A percentile compares a stretch with the other conserved stretches of the same genome.
Conservation (phyloP, 2,329 filamentous ascomycete genomes). For the Neurospora sp. region DNA sequence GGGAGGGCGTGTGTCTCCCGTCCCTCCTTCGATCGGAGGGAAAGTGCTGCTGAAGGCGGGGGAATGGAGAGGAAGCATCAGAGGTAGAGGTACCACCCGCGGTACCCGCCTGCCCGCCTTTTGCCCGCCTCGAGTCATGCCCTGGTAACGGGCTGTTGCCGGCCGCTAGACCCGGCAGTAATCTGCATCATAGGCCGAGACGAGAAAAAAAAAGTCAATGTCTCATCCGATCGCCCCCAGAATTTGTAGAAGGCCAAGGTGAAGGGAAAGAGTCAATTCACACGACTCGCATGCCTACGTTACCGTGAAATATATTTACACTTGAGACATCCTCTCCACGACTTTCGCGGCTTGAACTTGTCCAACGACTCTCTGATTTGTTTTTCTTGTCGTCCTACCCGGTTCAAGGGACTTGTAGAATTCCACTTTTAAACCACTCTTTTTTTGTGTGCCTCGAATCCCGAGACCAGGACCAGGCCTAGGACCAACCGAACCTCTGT, state of each 20-base stretch:
- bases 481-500: background rate
- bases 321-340: background rate
- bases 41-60: background rate
- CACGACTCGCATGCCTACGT: background rate
- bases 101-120: background rate
- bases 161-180: conserved; percentile 8
- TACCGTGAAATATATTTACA: background rate
- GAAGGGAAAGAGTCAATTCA: background rate
- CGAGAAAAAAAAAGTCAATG: conserved; percentile 8
- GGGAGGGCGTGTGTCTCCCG: background rate
- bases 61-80: background rate
- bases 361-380: background rate
- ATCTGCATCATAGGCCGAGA: conserved; percentile 11
- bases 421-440: conserved; percentile 1
- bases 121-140: conserved; percentile 5
- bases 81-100: background rate
- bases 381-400: background rate
- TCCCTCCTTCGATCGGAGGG: background rate
- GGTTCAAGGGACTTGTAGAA: background rate
- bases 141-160: conserved; percentile 6
- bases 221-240: background rate
- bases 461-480: background rate
- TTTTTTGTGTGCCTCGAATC: background rate
- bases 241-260: background rate
- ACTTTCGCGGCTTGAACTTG: background rate